phyloP scores from a whole-genome alignment of 2,329 filamentous ascomycete species.

The Paramyrothecium roridum region DNA sequence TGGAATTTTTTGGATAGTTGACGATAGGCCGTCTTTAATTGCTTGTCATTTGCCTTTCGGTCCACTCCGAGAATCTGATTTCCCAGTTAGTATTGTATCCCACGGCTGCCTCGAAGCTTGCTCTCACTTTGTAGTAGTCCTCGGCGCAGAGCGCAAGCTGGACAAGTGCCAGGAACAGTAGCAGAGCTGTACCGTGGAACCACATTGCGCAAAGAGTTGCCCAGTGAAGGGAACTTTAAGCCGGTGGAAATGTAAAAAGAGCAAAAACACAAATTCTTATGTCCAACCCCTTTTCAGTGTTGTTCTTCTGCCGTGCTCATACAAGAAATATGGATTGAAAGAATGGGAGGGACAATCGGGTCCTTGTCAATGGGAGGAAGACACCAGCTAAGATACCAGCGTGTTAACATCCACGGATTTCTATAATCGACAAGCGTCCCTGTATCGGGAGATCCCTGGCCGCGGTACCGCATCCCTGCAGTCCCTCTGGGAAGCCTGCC shows the following conservation, averaged over 20 bases:
- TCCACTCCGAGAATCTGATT: conserved; percentile 73
- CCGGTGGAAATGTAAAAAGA: neutral
- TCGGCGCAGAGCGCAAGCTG: conserved; percentile 58
- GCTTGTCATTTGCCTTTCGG: conserved; percentile 75
- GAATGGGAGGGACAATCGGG: conserved; percentile 5
- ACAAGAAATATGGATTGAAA: neutral
- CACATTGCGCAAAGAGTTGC: conserved; percentile 41
- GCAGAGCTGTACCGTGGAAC: conserved; percentile 45
- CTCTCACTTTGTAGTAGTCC: conserved; percentile 73
- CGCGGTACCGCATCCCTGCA: conserved; percentile 51
- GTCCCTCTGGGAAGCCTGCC: too few relatives aligned
- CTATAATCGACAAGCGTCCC: neutral
- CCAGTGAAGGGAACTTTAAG: conserved; percentile 9
- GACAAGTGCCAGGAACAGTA: conserved; percentile 49
- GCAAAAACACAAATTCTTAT: neutral
- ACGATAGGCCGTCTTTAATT: conserved; percentile 92
- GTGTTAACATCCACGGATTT: conserved; percentile 25
- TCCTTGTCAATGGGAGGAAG: conserved; percentile 2
- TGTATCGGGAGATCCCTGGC: neutral
- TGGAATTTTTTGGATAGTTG: conserved; percentile 93
- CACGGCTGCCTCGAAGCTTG: neutral
- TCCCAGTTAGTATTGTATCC: conserved; percentile 4
- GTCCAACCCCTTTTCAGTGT: neutral
- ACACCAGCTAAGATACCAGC: conserved; percentile 22
- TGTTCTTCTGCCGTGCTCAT: neutral